Conservation (phyloP, 1,139 yeast species). For the Hemisphaericaspora xylofermentans region DNA sequence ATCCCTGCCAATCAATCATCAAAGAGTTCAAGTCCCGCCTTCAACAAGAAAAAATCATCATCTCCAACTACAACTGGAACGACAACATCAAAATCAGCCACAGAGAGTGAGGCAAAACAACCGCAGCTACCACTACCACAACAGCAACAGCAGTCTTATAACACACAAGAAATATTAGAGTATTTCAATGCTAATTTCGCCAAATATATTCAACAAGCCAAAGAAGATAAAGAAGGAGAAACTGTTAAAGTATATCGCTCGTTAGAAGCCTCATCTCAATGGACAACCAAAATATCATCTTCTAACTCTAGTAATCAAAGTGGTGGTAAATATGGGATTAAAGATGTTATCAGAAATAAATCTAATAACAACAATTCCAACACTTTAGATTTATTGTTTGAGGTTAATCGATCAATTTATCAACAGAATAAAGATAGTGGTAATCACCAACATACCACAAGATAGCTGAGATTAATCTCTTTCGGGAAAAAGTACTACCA, state of each 20-base stretch:
- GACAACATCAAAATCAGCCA: background rate
- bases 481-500: too few species aligned
- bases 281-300: constrained; percentile 22
- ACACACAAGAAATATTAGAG: constrained; percentile 18
- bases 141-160: constrained; percentile 11
- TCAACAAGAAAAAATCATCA: constrained; percentile 2
- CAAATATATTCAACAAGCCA: constrained; percentile 18
- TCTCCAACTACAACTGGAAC: constrained; percentile 1
- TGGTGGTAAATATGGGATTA: constrained; percentile 11
- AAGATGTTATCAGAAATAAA: constrained; percentile 17
- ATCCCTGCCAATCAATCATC: background rate
- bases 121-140: background rate
- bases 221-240: constrained; percentile 19
- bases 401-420: constrained; percentile 21
- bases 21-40: background rate
- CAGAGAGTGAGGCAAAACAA: constrained; percentile 2
- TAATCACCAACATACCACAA: too few species aligned
- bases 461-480: too few species aligned
- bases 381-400: constrained; percentile 20
- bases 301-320: constrained; percentile 10
- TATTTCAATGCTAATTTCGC: constrained; percentile 18
- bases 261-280: constrained; percentile 24
- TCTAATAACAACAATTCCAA: constrained; percentile 5
- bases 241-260: constrained; percentile 20
- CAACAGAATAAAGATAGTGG: constrained; percentile 14